Evolutionary conservation across 1,139 yeast genomes (phyloP).

Genomic region (Blastobotrys serpentis): DNA sequence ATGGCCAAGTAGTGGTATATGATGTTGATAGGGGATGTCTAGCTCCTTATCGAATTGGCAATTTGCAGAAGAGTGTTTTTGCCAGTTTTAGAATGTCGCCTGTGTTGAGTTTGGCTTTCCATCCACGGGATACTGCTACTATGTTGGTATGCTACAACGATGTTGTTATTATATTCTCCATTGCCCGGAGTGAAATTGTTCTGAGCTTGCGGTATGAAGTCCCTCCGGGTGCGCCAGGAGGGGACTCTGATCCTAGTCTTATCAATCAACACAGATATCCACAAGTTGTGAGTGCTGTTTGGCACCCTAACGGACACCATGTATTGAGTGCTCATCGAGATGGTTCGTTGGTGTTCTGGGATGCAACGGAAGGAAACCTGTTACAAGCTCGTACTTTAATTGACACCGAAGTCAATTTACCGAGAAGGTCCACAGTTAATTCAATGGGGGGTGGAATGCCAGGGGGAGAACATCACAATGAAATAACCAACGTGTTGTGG

Average conservation of each 20-base stretch:
- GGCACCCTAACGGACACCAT: slow-evolving; percentile 94
- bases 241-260: slow-evolving; percentile 47
- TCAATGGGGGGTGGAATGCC: slow-evolving; percentile 12
- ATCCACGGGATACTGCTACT: slow-evolving; percentile 86
- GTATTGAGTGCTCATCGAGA: slow-evolving; percentile 75
- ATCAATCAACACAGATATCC: slow-evolving; percentile 44
- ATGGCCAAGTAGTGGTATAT: slow-evolving; percentile 71
- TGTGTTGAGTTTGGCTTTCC: slow-evolving; percentile 68
- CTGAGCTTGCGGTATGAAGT: slow-evolving; percentile 58
- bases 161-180: slow-evolving; percentile 66
- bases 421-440: slow-evolving; percentile 34
- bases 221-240: slow-evolving; percentile 63
- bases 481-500: slow-evolving; percentile 57
- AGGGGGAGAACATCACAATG: slow-evolving; percentile 29
- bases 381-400: slow-evolving; percentile 72
- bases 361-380: slow-evolving; percentile 69
- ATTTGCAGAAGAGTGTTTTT: slow-evolving; percentile 54
- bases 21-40: slow-evolving; percentile 76
- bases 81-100: slow-evolving; percentile 48
- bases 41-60: slow-evolving; percentile 67
- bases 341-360: slow-evolving; percentile 90
- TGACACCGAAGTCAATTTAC: slow-evolving; percentile 63
- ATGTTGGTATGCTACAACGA: slow-evolving; percentile 71
- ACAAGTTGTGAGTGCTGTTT: slow-evolving; percentile 59
- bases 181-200: slow-evolving; percentile 58